Evolutionary conservation across 2,329 filamentous ascomycete genomes (phyloP).

Genomic region (Anthostomella pinea): DNA sequence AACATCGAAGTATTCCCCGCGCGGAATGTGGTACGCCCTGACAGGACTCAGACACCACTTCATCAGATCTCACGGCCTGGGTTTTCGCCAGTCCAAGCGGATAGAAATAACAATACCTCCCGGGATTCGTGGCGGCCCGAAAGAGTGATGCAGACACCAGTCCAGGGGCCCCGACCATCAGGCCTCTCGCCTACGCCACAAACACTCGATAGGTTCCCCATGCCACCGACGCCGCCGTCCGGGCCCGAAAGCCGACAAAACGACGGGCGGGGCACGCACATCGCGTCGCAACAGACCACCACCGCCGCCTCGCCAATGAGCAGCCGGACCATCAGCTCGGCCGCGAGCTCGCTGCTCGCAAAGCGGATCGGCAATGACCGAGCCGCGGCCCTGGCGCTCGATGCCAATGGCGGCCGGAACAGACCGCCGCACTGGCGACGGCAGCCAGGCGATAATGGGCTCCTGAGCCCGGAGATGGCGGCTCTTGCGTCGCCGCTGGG

Average conservation of each 20-base stretch:
- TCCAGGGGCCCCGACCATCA: constrained; percentile 4
- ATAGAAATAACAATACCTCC: constrained; percentile 1
- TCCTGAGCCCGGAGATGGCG: constrained; percentile 21
- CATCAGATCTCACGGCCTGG: no score
- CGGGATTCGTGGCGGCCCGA: constrained; percentile 4
- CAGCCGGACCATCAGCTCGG: constrained; percentile 28
- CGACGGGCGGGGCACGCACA: constrained; percentile 16
- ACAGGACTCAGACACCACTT: constrained; percentile 1
- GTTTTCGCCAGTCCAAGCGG: background rate
- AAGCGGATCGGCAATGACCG: constrained; percentile 51
- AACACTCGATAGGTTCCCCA: constrained; percentile 6
- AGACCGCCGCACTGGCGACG: constrained; percentile 26
- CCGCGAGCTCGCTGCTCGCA: constrained; percentile 45
- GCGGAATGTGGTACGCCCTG: constrained; percentile 3
- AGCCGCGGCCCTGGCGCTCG: constrained; percentile 45
- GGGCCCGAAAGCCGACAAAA: constrained; percentile 11
- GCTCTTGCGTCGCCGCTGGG: constrained; percentile 19
- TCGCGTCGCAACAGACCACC: constrained; percentile 20
- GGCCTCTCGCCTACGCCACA: constrained; percentile 14
- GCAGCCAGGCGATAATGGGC: constrained; percentile 12
- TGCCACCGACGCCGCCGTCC: constrained; percentile 15
- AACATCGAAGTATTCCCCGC: constrained; percentile 20
- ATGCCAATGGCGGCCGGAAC: constrained; percentile 23
- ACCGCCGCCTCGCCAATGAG: constrained; percentile 28
- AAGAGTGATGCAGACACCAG: constrained; percentile 7